phyloP scores from a whole-genome alignment of 2,329 filamentous ascomycete genomes.

The Claviceps pazoutovae region DNA sequence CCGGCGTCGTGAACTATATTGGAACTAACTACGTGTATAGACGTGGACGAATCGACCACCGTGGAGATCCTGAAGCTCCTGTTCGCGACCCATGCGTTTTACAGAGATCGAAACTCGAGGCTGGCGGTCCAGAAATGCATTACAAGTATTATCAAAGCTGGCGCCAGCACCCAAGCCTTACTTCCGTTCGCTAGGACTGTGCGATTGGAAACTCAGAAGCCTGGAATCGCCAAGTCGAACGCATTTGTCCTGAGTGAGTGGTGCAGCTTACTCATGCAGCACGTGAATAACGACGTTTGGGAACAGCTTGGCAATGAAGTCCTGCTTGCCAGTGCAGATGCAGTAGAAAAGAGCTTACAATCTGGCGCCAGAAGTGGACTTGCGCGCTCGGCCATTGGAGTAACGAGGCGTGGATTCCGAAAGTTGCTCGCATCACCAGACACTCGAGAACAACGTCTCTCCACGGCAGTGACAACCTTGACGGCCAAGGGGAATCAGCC shows the following conservation, averaged over 20 bases:
- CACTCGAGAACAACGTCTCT: conserved; percentile 44
- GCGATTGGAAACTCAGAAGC: conserved; percentile 60
- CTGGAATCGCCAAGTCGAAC: conserved; percentile 61
- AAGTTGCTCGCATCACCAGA: conserved; percentile 50
- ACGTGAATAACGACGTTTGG: conserved; percentile 50
- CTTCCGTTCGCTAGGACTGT: conserved; percentile 52
- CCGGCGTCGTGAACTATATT: conserved; percentile 11
- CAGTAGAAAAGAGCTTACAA: conserved; percentile 64
- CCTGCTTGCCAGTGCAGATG: conserved; percentile 54
- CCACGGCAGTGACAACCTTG: conserved; percentile 49
- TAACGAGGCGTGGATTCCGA: conserved; percentile 68
- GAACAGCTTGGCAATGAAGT: conserved; percentile 51
- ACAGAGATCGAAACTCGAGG: conserved; percentile 73
- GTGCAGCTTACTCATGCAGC: conserved; percentile 67
- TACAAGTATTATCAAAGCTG: conserved; percentile 45
- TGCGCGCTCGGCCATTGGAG: conserved; percentile 57
- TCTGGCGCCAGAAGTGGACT: conserved; percentile 50
- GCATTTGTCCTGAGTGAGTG: conserved; percentile 86
- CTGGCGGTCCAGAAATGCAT: conserved; percentile 74
- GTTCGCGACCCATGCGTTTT: conserved; percentile 77
- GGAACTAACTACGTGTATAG: conserved; percentile 11
- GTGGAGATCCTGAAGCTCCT: conserved; percentile 53
- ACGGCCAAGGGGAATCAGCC: conserved; percentile 53
- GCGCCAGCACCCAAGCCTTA: conserved; percentile 41
- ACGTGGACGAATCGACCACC: conserved; percentile 34